Conservation (phyloP, 257 asterid genomes). For the Scutellaria baicalensis region DNA sequence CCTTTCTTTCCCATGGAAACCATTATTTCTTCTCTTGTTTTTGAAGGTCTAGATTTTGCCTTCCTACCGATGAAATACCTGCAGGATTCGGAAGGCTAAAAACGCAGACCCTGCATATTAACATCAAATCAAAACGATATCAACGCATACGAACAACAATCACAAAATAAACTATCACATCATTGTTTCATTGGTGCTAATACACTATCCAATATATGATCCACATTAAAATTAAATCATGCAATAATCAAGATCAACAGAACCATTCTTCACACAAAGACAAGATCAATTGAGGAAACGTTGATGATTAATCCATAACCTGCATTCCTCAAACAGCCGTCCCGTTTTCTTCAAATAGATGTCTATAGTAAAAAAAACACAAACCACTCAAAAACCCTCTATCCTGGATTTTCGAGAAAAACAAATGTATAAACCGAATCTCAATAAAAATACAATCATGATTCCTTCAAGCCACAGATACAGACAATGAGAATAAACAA, state of each 20-base stretch:
- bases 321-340: conserved; percentile 4
- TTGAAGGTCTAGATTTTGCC: conserved; percentile 10
- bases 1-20: conserved; percentile 14
- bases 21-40: conserved; percentile 25
- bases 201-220: not conserved
- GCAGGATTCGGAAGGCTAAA: conserved; percentile 42
- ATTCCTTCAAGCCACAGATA: not conserved
- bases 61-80: conserved; percentile 9
- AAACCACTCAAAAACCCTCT: not conserved
- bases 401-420: not conserved
- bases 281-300: not conserved
- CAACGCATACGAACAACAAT: not conserved
- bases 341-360: not conserved
- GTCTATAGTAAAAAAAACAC: not conserved
- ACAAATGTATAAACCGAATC: not conserved
- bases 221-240: not conserved
- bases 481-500: not conserved
- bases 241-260: not conserved
- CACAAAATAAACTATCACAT: not conserved
- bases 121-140: not conserved
- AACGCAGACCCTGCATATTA: conserved; percentile 53
- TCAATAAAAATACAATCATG: not conserved
- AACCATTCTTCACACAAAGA: not conserved
- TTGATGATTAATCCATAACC: not conserved
- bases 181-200: conserved; percentile 1